These are phyloP conservation scores for Chalaropsis ovoidea DNA, from an alignment of 2,329 filamentous ascomycete genomes.

Conservation along the genomic window DNA sequence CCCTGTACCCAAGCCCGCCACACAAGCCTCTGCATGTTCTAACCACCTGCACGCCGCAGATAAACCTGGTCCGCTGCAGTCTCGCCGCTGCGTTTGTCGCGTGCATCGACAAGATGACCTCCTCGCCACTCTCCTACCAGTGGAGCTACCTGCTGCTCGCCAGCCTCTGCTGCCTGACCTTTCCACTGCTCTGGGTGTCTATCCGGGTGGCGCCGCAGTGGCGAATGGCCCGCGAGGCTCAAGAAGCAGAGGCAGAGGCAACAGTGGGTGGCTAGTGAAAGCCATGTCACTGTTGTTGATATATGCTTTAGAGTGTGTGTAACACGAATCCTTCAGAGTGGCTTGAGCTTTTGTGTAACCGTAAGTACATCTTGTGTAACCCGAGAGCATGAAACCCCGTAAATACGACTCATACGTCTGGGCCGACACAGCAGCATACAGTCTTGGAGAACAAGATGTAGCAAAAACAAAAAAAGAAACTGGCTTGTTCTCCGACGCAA, in stretches of 20 bases:
- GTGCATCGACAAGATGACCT: slow-evolving; percentile 29
- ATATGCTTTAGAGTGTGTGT: too few relatives aligned
- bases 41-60: slow-evolving; percentile 26
- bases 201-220: slow-evolving; percentile 28
- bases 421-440: too few relatives aligned
- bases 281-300: too few relatives aligned
- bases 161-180: slow-evolving; percentile 25
- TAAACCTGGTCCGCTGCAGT: slow-evolving; percentile 30
- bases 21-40: background rate
- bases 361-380: too few relatives aligned
- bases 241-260: background rate
- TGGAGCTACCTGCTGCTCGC: slow-evolving; percentile 29
- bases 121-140: slow-evolving; percentile 25
- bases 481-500: too few relatives aligned
- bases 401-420: too few relatives aligned
- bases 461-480: too few relatives aligned
- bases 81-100: slow-evolving; percentile 30
- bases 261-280: background rate
- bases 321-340: background rate
- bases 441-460: too few relatives aligned
- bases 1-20: too few relatives aligned
- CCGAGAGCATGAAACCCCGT: too few relatives aligned
- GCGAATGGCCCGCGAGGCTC: slow-evolving; percentile 15
- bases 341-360: background rate
- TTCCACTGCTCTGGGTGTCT: slow-evolving; percentile 28